phyloP scores from a whole-genome alignment of 768 basidiomycete species.

The Boletus reticulatus region DNA sequence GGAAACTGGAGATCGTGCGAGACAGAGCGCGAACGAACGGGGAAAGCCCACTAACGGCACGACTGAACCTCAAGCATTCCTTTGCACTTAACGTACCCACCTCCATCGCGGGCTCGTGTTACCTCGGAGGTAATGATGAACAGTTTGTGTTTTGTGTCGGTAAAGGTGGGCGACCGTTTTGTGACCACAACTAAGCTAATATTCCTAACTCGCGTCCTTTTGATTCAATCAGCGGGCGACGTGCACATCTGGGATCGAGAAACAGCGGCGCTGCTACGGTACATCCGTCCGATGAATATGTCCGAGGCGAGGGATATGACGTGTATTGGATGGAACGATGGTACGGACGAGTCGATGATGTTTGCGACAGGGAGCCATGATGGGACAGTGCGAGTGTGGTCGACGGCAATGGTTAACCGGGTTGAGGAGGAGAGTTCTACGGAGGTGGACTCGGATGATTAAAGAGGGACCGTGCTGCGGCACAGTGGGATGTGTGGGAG shows the following conservation, averaged over 20 bases:
- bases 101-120: slow-evolving; percentile 76
- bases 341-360: slow-evolving; percentile 42
- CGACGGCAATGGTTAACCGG: slow-evolving; percentile 32
- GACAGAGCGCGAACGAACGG: slow-evolving; percentile 40
- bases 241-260: slow-evolving; percentile 87
- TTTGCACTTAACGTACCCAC: slow-evolving; percentile 62
- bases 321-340: slow-evolving; percentile 79
- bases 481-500: too few species aligned
- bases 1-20: slow-evolving; percentile 64
- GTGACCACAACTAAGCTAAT: too few species aligned
- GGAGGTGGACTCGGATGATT: slow-evolving; percentile 22
- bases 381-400: slow-evolving; percentile 77
- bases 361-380: slow-evolving; percentile 78
- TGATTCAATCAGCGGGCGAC: slow-evolving; percentile 56
- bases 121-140: slow-evolving; percentile 76
- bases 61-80: slow-evolving; percentile 51
- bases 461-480: not conserved
- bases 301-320: slow-evolving; percentile 63
- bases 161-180: slow-evolving; percentile 48
- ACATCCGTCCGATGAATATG: slow-evolving; percentile 53
- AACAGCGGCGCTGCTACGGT: slow-evolving; percentile 67
- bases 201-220: too few species aligned
- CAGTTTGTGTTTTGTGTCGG: slow-evolving; percentile 78
- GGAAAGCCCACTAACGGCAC: slow-evolving; percentile 12
- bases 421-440: slow-evolving; percentile 4